Percentiles rank a stretch among this genome's conserved stretches.
Evolutionary conservation across 805 yeast genomes (phyloP).

Genomic region (Cyberlindnera saturnus): DNA sequence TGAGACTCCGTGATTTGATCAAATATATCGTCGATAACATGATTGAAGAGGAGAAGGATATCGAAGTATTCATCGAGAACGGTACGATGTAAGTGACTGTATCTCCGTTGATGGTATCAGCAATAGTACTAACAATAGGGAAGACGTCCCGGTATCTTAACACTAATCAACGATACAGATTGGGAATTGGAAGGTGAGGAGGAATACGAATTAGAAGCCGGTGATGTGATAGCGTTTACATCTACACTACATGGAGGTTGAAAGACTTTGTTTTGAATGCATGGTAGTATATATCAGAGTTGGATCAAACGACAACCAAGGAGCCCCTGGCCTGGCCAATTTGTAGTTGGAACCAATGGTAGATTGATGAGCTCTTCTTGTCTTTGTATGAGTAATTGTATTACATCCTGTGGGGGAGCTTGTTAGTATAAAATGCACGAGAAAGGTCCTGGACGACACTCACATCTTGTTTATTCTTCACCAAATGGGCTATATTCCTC

Average conservation of each 20-base stretch:
- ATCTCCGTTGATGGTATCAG: background rate
- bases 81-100: conserved; percentile 33
- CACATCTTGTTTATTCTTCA: conserved; percentile 33
- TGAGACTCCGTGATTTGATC: conserved; percentile 45
- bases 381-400: conserved; percentile 1
- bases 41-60: conserved; percentile 55
- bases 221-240: conserved; percentile 81
- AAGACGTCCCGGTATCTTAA: conserved; percentile 88
- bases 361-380: conserved; percentile 2
- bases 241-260: conserved; percentile 94
- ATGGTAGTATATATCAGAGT: conserved; percentile 20
- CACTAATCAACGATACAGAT: conserved; percentile 87
- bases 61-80: conserved; percentile 74
- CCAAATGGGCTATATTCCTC: conserved; percentile 36
- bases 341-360: conserved; percentile 7
- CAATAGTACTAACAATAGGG: background rate
- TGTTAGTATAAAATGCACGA: background rate
- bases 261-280: conserved; percentile 35
- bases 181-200: conserved; percentile 95
- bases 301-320: conserved; percentile 20
- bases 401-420: background rate
- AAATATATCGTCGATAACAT: conserved; percentile 46
- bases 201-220: conserved; percentile 65
- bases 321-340: conserved; percentile 27
- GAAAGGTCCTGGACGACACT: conserved; percentile 6